Evolutionary conservation across 345 rosid genomes (phyloP), one percentile per base, ranked within the genome.

Genomic region (Balakata baccata): DNA sequence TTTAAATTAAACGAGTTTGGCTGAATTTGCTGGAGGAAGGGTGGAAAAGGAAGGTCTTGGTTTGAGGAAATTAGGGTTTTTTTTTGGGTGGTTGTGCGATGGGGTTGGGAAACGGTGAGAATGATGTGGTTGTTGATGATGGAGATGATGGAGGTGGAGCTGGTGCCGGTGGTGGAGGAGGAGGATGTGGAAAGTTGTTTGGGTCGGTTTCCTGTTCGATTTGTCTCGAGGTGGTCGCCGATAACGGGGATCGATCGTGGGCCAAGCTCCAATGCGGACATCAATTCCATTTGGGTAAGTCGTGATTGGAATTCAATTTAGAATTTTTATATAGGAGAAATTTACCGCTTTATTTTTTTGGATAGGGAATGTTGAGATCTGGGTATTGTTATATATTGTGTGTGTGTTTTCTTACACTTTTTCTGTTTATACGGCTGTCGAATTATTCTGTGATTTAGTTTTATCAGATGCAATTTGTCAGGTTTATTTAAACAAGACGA

Each of bases 241-340:
- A 89, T 70, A 83, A 84, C 34, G 94, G 94, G 62, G 94, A 92
- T 89, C 97, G 99, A 61, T 86, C 98, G 1, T 91, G 92, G 99
- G 97, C 98, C 43, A 95, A 90, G 83, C 98, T 95, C 81, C 98
- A 92, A 81, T 95, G 99, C 47, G 97, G 94, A 46, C 99, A 95
- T 45, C 92, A 82, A 74, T 95, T 95, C 66, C 99, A 95, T 83
- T 78, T 95, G 68, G 99, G 99, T 94, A 65, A 77, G 86, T 63
- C n/a, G 41, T 56, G 23, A 73, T 46, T 54, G 23, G 3, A 54
- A 68, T 64, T 74, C 5, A 0, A 37, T 56, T 25, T 71, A 64
- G 25, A 37, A 16, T 50, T 14, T 14, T 38, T 62, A n/a, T 29
- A 29, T 22, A 18, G 7, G 56, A 0, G 52, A 16, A 22, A 46